These are phyloP conservation scores for Populus ilicifolia DNA, from an alignment of 345 rosid genomes.

Conservation along the genomic window DNA sequence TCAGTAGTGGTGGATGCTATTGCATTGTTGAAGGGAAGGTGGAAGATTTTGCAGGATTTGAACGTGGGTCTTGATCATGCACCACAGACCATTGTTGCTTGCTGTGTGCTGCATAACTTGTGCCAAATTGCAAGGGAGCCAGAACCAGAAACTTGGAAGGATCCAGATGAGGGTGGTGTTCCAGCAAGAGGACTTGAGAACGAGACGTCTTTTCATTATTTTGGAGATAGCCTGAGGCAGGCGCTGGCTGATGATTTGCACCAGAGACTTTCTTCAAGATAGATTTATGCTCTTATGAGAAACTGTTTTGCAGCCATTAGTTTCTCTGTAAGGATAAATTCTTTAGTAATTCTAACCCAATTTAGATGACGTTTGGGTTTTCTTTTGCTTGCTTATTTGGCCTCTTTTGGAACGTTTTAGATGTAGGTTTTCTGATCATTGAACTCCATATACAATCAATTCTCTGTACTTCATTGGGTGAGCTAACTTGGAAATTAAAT, in stretches of 20 bases:
- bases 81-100: slow-evolving; percentile 96
- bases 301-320: slow-evolving; percentile 6
- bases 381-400: not conserved
- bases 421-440: slow-evolving; percentile 19
- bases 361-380: slow-evolving; percentile 8
- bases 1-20: slow-evolving; percentile 90
- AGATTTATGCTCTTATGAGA: slow-evolving; percentile 10
- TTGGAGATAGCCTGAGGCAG: slow-evolving; percentile 83
- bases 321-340: slow-evolving; percentile 15
- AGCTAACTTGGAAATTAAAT: slow-evolving; percentile 18
- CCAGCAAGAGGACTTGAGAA: slow-evolving; percentile 69
- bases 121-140: slow-evolving; percentile 98
- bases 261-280: slow-evolving; percentile 81
- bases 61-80: slow-evolving; percentile 90
- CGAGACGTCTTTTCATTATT: slow-evolving; percentile 75
- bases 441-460: slow-evolving; percentile 8
- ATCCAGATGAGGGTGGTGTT: slow-evolving; percentile 73
- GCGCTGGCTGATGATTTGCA: slow-evolving; percentile 94
- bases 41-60: slow-evolving; percentile 94
- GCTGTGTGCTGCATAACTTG: slow-evolving; percentile 93
- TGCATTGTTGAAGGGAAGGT: slow-evolving; percentile 80
- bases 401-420: slow-evolving; percentile 6
- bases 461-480: not conserved
- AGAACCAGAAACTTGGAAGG: slow-evolving; percentile 81
- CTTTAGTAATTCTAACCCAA: slow-evolving; percentile 20